Evolutionary conservation across 1,284 basidiomycete species (phyloP).

Genomic region (Malassezia slooffiae): DNA sequence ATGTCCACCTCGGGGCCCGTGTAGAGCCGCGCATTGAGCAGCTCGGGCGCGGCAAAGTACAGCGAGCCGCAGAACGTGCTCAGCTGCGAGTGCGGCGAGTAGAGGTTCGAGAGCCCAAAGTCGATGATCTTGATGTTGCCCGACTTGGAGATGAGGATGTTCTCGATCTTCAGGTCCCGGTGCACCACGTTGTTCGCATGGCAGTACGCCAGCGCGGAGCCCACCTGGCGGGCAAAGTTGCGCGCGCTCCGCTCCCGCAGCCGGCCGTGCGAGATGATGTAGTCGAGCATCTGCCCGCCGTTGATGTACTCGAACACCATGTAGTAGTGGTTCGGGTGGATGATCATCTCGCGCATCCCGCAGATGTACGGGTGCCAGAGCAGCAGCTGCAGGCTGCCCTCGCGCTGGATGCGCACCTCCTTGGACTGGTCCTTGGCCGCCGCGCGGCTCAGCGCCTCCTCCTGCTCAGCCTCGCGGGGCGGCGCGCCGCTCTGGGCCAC

Average conservation of each 20-base stretch:
- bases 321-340: conserved; percentile 66
- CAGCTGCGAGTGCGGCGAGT: conserved; percentile 69
- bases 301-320: conserved; percentile 99
- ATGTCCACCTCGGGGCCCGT: conserved; percentile 56
- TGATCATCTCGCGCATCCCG: conserved; percentile 88
- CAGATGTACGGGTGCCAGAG: conserved; percentile 97
- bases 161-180: conserved; percentile 97
- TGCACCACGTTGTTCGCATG: conserved; percentile 96
- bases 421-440: conserved; percentile 78
- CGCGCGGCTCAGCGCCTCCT: conserved; percentile 13
- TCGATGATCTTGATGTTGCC: conserved; percentile 99
- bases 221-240: conserved; percentile 94
- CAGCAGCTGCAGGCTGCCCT: conserved; percentile 82
- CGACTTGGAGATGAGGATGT: conserved; percentile 94
- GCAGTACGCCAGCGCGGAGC: conserved; percentile 87
- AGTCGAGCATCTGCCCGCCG: conserved; percentile 98
- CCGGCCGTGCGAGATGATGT: conserved; percentile 96
- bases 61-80: conserved; percentile 93
- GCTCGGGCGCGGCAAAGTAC: conserved; percentile 94
- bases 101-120: conserved; percentile 96
- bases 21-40: conserved; percentile 90
- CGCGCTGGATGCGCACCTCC: conserved; percentile 86
- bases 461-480: conserved; percentile 6
- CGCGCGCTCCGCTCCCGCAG: conserved; percentile 85
- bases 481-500: conserved; percentile 49